Percentiles rank a stretch among this genome's conserved stretches.
phyloP scores from a whole-genome alignment of 2,329 filamentous ascomycete species.

The Arthrobotrys entomopaga region DNA sequence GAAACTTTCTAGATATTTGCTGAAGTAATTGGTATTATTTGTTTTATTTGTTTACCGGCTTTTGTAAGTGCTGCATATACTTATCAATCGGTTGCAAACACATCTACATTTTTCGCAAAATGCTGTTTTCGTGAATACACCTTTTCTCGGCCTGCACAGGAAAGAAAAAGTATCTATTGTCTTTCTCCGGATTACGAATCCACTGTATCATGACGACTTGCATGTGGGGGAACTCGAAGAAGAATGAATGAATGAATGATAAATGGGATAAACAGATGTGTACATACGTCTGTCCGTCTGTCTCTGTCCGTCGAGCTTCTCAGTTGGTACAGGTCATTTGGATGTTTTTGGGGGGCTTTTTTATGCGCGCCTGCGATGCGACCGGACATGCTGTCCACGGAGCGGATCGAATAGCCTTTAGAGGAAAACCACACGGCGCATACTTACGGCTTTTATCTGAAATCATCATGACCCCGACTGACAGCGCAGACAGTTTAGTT shows the following conservation, averaged over 20 bases:
- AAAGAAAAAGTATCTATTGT: neutral
- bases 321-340: slow-evolving; percentile 45
- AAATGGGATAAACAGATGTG: neutral
- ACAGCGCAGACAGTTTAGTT: neutral
- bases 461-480: slow-evolving; percentile 16
- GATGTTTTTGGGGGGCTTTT: slow-evolving; percentile 24
- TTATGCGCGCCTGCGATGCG: slow-evolving; percentile 44
- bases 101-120: slow-evolving; percentile 17
- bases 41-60: slow-evolving; percentile 26
- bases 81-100: slow-evolving; percentile 28
- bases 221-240: slow-evolving; percentile 36
- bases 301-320: slow-evolving; percentile 28
- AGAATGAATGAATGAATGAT: slow-evolving; percentile 13
- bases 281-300: too few relatives aligned
- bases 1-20: slow-evolving; percentile 5
- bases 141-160: neutral
- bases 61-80: neutral
- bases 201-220: slow-evolving; percentile 3
- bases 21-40: too few relatives aligned
- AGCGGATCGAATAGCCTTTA: slow-evolving; percentile 53
- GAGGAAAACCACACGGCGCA: slow-evolving; percentile 47
- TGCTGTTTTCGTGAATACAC: slow-evolving; percentile 8
- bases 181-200: slow-evolving; percentile 38
- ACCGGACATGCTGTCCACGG: slow-evolving; percentile 52
- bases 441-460: slow-evolving; percentile 40